Conservation (phyloP, 768 basidiomycete species). For the Amanita inopinata region DNA sequence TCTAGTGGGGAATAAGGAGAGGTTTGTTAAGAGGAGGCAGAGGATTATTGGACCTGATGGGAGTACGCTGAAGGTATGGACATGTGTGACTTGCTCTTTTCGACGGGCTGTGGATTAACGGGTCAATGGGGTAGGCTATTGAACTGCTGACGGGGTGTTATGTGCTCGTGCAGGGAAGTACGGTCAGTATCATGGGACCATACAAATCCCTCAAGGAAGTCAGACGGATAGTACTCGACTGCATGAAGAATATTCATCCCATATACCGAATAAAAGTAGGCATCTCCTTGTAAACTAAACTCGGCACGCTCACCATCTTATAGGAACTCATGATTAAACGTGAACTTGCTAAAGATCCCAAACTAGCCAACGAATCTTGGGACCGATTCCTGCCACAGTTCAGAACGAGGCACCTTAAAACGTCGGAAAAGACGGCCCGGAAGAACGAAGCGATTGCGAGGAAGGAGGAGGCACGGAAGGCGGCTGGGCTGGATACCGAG, state of each 20-base stretch:
- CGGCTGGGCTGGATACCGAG: constrained; percentile 50
- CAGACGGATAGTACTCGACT: constrained; percentile 90
- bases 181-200: constrained; percentile 96
- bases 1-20: constrained; percentile 88
- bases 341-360: constrained; percentile 96
- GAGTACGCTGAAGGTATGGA: constrained; percentile 84
- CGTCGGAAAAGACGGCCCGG: constrained; percentile 85
- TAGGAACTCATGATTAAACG: constrained; percentile 98
- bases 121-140: constrained; percentile 80
- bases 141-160: constrained; percentile 95
- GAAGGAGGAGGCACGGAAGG: constrained; percentile 54
- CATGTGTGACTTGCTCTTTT: background rate
- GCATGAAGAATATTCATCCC: constrained; percentile 99
- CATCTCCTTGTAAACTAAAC: background rate
- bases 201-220: constrained; percentile 96
- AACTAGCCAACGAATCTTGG: constrained; percentile 90
- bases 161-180: constrained; percentile 95
- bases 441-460: constrained; percentile 67
- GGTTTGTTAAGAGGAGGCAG: constrained; percentile 93
- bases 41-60: constrained; percentile 97
- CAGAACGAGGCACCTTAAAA: constrained; percentile 86
- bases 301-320: constrained; percentile 6
- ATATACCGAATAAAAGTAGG: constrained; percentile 95
- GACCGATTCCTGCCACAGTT: constrained; percentile 96
- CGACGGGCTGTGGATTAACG: background rate